Conservation (phyloP, 2,329 filamentous ascomycete species). For the Fusarium acutatum region DNA sequence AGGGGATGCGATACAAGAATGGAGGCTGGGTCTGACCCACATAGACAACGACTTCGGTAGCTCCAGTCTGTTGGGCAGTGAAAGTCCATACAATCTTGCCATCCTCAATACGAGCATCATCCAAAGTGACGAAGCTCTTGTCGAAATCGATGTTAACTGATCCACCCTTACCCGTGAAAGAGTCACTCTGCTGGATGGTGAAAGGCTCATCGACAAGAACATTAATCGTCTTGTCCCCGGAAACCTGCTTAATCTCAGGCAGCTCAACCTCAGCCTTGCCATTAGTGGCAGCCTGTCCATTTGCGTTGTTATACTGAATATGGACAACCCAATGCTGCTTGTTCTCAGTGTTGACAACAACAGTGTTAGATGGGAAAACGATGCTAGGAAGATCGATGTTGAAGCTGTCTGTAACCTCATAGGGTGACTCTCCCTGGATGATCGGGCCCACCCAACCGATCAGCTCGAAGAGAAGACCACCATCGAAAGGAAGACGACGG, state of each 20-base stretch:
- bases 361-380: slow-evolving; percentile 5
- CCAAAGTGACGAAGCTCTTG: neutral
- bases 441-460: slow-evolving; percentile 10
- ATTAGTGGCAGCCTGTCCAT: neutral
- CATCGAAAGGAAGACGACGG: slow-evolving; percentile 5
- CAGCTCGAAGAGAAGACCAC: slow-evolving; percentile 18
- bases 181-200: slow-evolving; percentile 4
- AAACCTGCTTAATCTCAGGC: slow-evolving; percentile 1
- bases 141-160: slow-evolving; percentile 9
- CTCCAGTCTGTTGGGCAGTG: neutral
- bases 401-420: slow-evolving; percentile 1
- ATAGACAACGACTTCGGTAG: slow-evolving; percentile 37
- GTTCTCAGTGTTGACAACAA: slow-evolving; percentile 16
- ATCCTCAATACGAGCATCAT: neutral
- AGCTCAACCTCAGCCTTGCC: neutral
- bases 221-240: neutral
- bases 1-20: slow-evolving; percentile 49
- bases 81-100: slow-evolving; percentile 18
- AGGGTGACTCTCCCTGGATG: neutral
- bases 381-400: slow-evolving; percentile 8
- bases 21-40: slow-evolving; percentile 49
- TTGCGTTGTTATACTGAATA: neutral
- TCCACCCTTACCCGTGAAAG: slow-evolving; percentile 10
- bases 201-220: neutral
- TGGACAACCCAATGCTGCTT: slow-evolving; percentile 14